Conservation (phyloP, 1,139 yeast species). For the Tardiomyces digboiensis region DNA sequence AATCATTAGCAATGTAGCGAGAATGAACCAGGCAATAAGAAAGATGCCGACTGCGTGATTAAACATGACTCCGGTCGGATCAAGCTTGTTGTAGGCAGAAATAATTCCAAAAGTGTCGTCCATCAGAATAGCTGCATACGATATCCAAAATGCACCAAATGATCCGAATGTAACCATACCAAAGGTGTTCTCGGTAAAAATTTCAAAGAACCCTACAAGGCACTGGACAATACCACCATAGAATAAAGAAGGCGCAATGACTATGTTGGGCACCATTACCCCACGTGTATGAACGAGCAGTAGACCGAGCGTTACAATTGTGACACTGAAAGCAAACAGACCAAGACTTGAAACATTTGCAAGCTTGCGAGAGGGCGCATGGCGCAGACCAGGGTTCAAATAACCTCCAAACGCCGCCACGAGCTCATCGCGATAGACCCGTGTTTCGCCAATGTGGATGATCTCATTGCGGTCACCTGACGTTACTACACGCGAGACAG, state of each 20-base stretch:
- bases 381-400: slow-evolving; percentile 50
- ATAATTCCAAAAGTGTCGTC: slow-evolving; percentile 58
- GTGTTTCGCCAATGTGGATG: slow-evolving; percentile 64
- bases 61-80: slow-evolving; percentile 28
- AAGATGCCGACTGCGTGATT: slow-evolving; percentile 62
- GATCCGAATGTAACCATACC: slow-evolving; percentile 83
- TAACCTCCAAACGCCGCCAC: slow-evolving; percentile 66
- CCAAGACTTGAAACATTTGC: slow-evolving; percentile 92
- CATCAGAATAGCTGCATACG: slow-evolving; percentile 61
- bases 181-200: slow-evolving; percentile 65
- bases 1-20: slow-evolving; percentile 56
- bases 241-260: slow-evolving; percentile 69
- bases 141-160: slow-evolving; percentile 85
- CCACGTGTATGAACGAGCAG: slow-evolving; percentile 56
- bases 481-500: neutral
- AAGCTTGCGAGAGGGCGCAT: slow-evolving; percentile 60
- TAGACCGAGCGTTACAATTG: slow-evolving; percentile 72
- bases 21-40: slow-evolving; percentile 69
- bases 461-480: slow-evolving; percentile 35
- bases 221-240: slow-evolving; percentile 66
- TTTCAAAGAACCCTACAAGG: slow-evolving; percentile 70
- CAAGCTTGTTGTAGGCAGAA: neutral
- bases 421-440: slow-evolving; percentile 53
- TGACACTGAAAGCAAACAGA: slow-evolving; percentile 71
- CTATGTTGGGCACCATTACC: slow-evolving; percentile 40